Conservation (phyloP, 495 filamentous ascomycete genomes). For the Emericellopsis terricola region DNA sequence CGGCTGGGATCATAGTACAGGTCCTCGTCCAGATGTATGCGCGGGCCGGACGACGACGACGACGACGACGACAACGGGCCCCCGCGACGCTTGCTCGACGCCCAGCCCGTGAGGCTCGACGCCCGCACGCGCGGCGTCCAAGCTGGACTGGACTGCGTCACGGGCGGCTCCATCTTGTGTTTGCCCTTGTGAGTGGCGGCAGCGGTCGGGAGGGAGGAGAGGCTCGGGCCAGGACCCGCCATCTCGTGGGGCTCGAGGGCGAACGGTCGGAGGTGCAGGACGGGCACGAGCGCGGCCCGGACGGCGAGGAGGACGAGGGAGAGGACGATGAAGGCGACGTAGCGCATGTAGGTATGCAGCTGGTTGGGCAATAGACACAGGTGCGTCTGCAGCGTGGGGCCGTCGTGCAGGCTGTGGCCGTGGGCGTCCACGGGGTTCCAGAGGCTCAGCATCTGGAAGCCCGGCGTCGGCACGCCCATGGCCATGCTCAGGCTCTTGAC, state of each 20-base stretch:
- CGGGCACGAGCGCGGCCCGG: constrained; percentile 38
- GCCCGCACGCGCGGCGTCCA: too few species aligned
- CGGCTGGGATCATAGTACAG: constrained; percentile 10
- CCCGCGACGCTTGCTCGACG: not conserved
- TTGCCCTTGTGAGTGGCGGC: constrained; percentile 21
- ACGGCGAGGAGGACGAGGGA: constrained; percentile 40
- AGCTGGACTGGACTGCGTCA: constrained; percentile 1
- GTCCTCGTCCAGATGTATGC: constrained; percentile 20
- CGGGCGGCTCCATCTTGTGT: constrained; percentile 17
- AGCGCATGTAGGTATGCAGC: constrained; percentile 62
- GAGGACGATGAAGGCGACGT: constrained; percentile 40
- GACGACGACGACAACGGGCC: constrained; percentile 13
- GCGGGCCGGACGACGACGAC: constrained; percentile 10
- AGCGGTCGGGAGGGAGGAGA: constrained; percentile 23
- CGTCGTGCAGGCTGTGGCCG: constrained; percentile 34
- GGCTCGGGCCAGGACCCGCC: constrained; percentile 16
- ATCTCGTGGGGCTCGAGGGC: constrained; percentile 18
- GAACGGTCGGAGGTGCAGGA: constrained; percentile 24
- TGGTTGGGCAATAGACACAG: constrained; percentile 87
- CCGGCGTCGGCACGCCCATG: constrained; percentile 87
- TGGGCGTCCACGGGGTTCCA: constrained; percentile 69
- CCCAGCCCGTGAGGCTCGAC: constrained; percentile 2
- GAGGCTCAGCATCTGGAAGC: constrained; percentile 72
- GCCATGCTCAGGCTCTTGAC: constrained; percentile 89
- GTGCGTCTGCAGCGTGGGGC: constrained; percentile 60